phyloP scores from a whole-genome alignment of 768 basidiomycete species.

The Tricholoma sp. region DNA sequence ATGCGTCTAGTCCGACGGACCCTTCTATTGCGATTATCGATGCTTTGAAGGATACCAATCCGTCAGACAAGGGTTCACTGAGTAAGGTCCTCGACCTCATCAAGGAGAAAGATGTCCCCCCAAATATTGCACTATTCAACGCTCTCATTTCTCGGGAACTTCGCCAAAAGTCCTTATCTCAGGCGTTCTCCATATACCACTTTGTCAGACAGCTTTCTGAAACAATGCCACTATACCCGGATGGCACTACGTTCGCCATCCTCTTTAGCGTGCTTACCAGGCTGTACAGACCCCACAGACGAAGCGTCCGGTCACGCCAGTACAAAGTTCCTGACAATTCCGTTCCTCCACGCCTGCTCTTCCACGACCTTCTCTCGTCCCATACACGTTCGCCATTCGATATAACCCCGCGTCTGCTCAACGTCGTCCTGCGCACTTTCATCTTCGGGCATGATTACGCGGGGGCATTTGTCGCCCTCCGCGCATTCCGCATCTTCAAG shows the following conservation, averaged over 20 bases:
- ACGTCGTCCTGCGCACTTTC: constrained; percentile 40
- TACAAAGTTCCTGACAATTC: constrained; percentile 16
- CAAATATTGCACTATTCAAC: constrained; percentile 42
- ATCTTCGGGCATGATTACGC: constrained; percentile 41
- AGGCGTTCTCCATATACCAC: constrained; percentile 40
- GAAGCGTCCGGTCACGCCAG: constrained; percentile 16
- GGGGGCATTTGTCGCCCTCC: constrained; percentile 38
- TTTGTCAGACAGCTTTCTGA: constrained; percentile 30
- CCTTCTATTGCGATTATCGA: constrained; percentile 37
- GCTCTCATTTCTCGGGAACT: constrained; percentile 39
- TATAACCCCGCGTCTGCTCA: constrained; percentile 31
- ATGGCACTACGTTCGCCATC: constrained; percentile 38
- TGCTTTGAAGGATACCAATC: constrained; percentile 27
- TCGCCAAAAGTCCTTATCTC: constrained; percentile 22
- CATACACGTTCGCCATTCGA: constrained; percentile 16
- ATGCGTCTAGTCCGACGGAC: constrained; percentile 6
- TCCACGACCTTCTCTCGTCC: constrained; percentile 38
- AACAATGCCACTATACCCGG: constrained; percentile 28
- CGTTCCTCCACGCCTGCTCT: constrained; percentile 36
- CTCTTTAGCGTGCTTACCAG: constrained; percentile 32
- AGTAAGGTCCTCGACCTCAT: constrained; percentile 35
- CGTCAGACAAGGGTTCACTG: constrained; percentile 25
- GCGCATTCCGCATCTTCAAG: constrained; percentile 22
- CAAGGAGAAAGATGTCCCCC: constrained; percentile 29
- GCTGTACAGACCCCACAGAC: constrained; percentile 9